Evolutionary conservation across 2,329 filamentous ascomycete genomes (phyloP).

Genomic region (Trichothecium sympodiale): DNA sequence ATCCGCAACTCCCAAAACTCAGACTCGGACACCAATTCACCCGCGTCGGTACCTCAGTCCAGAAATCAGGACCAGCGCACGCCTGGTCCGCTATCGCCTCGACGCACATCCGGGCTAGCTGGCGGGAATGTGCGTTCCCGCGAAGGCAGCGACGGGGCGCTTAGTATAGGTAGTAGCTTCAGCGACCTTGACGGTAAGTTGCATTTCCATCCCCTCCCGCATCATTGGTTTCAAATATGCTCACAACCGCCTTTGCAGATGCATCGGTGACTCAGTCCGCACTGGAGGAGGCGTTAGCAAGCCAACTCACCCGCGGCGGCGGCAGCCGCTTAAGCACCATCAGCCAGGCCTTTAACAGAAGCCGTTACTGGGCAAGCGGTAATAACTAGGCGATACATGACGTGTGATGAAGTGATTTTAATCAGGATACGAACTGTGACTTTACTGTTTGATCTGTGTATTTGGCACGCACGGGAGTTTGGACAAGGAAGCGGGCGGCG

Average conservation of each 20-base stretch:
- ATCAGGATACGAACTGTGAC: background rate
- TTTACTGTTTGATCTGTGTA: conserved; percentile 3
- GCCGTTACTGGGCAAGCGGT: conserved; percentile 37
- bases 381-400: background rate
- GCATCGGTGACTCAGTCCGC: conserved; percentile 72
- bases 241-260: conserved; percentile 37
- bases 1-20: conserved; percentile 43
- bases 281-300: conserved; percentile 66
- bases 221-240: conserved; percentile 4
- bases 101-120: conserved; percentile 46
- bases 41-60: conserved; percentile 23
- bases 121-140: conserved; percentile 38
- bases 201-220: conserved; percentile 3
- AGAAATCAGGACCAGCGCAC: conserved; percentile 21
- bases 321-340: conserved; percentile 49
- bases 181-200: conserved; percentile 66
- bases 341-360: conserved; percentile 52
- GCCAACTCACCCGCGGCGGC: conserved; percentile 25
- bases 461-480: conserved; percentile 2
- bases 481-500: background rate
- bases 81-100: conserved; percentile 42
- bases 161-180: conserved; percentile 77
- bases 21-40: conserved; percentile 51
- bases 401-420: no score
- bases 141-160: conserved; percentile 61